Evolutionary conservation across 2,329 filamentous ascomycete genomes (phyloP).

Genomic region (Fusarium nanum): DNA sequence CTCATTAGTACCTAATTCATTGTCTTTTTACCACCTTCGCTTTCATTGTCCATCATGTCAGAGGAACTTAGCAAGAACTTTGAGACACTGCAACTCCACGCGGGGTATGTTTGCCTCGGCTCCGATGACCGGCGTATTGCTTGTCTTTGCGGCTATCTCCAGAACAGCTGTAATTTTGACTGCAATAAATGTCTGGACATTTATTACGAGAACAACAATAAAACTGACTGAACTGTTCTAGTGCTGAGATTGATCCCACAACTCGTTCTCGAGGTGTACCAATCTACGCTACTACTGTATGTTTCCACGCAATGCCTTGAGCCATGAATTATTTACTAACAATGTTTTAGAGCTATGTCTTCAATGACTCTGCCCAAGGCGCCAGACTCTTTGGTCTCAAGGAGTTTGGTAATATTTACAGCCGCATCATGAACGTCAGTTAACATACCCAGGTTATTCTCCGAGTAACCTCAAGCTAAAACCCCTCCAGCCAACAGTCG

Average conservation of each 20-base stretch:
- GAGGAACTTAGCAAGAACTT: conserved; percentile 70
- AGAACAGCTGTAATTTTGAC: conserved; percentile 1
- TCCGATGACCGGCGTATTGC: conserved; percentile 31
- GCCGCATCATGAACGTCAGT: conserved; percentile 90
- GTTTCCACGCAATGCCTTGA: conserved; percentile 4
- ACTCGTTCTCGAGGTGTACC: conserved; percentile 93
- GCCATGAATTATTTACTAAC: background rate
- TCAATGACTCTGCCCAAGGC: conserved; percentile 96
- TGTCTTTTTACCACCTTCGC: background rate
- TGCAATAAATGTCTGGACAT: background rate
- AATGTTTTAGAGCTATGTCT: conserved; percentile 77
- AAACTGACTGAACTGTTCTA: conserved; percentile 52
- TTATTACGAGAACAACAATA: background rate
- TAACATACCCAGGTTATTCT: background rate
- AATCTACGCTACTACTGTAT: conserved; percentile 89
- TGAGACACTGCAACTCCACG: conserved; percentile 87
- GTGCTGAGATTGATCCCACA: conserved; percentile 80
- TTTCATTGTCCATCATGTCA: conserved; percentile 46
- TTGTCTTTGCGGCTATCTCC: background rate
- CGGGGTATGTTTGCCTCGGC: conserved; percentile 68
- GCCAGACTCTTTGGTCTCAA: conserved; percentile 96
- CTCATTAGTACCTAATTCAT: background rate
- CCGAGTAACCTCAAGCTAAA: background rate
- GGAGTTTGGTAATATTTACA: conserved; percentile 98
- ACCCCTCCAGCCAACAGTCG: conserved; percentile 79